These are phyloP conservation scores for Nyssa sinensis DNA, from an alignment of 148 eudicot species.

Conservation along the genomic window DNA sequence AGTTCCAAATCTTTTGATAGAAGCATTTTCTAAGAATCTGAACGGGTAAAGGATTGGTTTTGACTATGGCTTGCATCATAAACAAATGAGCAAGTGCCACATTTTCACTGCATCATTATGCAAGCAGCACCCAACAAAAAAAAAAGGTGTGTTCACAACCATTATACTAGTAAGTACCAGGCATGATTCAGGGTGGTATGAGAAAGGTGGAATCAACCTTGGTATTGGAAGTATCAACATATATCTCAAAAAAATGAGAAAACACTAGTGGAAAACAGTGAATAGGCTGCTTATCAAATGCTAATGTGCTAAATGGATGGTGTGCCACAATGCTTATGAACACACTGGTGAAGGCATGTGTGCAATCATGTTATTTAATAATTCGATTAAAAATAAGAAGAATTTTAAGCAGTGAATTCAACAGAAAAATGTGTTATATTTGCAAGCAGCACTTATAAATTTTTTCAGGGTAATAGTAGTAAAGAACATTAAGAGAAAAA, in stretches of 20 bases:
- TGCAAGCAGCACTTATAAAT: no score
- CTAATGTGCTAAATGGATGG: neutral
- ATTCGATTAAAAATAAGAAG: no score
- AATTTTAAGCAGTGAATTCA: no score
- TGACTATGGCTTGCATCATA: neutral
- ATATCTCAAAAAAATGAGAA: no score
- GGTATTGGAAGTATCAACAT: neutral
- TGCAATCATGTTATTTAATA: no score
- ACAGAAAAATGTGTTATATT: no score
- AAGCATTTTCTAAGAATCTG: neutral
- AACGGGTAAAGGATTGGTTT: neutral
- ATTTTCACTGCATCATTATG: neutral
- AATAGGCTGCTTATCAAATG: neutral
- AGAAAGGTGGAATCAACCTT: neutral
- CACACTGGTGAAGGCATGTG: no score
- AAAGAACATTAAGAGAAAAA: no score
- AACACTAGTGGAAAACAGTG: neutral
- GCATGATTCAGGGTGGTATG: neutral
- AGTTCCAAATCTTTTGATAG: neutral
- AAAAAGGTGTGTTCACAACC: neutral
- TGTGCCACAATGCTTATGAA: neutral
- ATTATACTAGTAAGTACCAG: neutral
- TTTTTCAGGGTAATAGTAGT: no score
- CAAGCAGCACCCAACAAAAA: neutral
- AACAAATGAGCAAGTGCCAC: neutral